Evolutionary conservation across 768 basidiomycete genomes (phyloP), one percentile per base, ranked within the genome.

Genomic region (Inosperma sp.): DNA sequence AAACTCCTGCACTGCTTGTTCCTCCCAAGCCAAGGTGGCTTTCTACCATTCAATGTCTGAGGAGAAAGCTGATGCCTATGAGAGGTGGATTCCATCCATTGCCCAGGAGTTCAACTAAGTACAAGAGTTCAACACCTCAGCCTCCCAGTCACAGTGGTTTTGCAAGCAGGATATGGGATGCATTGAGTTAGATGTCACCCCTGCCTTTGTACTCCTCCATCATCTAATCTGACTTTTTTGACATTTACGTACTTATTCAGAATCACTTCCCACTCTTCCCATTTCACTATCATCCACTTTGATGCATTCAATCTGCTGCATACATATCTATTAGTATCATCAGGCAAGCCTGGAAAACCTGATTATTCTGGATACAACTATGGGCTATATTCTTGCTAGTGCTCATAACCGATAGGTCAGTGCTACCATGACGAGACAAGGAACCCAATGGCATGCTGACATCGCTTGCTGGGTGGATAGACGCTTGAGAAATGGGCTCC

Each of bases 371-470:
- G 83, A 36, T 97, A 93, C 81, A 96, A 96, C 75, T 97, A 98
- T 78, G 84, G 87, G 90, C 90, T 49, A 94, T 97, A 64, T 92
- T 91, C 23, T 93, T 91, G 17, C 80, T 97, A 36, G 95, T 98
- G 37, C 77, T 97, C 62, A 93, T 89, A 14, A 91, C 95, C 10
- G 87, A 91, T 71, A 76, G 84, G 48, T 86, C 88, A 45, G 79
- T 76, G 2, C 71, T 92, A 44, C 89, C 89, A 16, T 79, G 92
- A 40, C 78, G 93, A 55, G 91, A 94, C 78, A 89, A 89, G 72
- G 95, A 99, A 66, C 94, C 94, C 6, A 93, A 96, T 74, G 95
- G 96, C 55, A 90, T 92, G 7, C 90, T 94, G 8, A 94, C 94
- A 13, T 86, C 93, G 2, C 83, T 98, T 27, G 86, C 83, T 37